Evolutionary conservation across 495 filamentous ascomycete genomes (phyloP), one percentile per base, ranked within the genome.

Genomic region (Delitschia confertaspora): DNA sequence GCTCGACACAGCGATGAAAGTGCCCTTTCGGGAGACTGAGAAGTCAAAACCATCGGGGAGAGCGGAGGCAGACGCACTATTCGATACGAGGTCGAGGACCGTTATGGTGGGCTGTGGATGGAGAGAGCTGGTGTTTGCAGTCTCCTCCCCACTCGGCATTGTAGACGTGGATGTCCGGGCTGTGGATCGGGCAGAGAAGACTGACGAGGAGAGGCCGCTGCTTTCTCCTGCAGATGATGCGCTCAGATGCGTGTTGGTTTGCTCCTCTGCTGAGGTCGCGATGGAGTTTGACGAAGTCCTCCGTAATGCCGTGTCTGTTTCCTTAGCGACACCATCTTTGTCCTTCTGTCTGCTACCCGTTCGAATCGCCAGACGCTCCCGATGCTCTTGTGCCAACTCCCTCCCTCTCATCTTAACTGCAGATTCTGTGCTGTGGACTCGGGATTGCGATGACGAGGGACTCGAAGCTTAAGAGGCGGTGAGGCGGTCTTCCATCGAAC

Each of bases 41-140:
- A 59, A 54, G 38, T 45, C 50, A 29, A 56, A 59, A 14, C 38
- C 30, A n/a, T 57, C 54, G 39, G 56, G 53, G 6, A 59, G 54
- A 2, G 56, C 56, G 16, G 53, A 57, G 17, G 56, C 47, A 1
- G 56, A 49, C 4, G 53, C 53, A 23, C 36, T 53, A 37, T 44
- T 50, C 2, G 56, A 59, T 1, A 48, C 23, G 18, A 59, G 45
- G 13, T 59, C 56, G 21, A 59, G 39, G 18, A 59, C 40, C 20
- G 53, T 56, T 3, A 47, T 33, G 19, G 17, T 32, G 18, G 53
- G 47, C 14, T 40, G 48, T 11, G 49, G 32, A 33, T 57, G 39
- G 7, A 25, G 23, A n/a, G 51, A 38, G 26, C 26, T 35, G 38
- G 19, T 42, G 38, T 27, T 8, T 39, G 22, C 34, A 42, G 26